Evolutionary conservation across 148 eudicot species (phyloP).

Genomic region (Pharnaceum exiguum): DNA sequence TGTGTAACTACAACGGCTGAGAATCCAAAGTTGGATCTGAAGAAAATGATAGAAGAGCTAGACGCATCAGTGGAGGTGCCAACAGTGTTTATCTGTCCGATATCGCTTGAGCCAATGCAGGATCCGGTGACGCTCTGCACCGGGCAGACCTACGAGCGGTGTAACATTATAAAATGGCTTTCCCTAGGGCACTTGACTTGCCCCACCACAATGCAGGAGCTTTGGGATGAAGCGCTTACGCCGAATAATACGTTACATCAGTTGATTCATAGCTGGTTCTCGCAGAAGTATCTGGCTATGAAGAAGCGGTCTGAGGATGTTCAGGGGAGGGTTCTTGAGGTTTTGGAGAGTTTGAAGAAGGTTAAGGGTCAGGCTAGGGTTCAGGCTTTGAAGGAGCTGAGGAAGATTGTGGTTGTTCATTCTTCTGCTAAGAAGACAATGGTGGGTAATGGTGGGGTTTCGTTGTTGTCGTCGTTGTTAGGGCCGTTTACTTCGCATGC

Average conservation of each 20-base stretch:
- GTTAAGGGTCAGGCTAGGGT: conserved; percentile 72
- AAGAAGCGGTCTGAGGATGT: conserved; percentile 89
- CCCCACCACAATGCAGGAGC: conserved; percentile 81
- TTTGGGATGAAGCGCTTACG: conserved; percentile 76
- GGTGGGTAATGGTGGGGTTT: conserved; percentile 55
- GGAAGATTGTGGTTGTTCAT: conserved; percentile 38
- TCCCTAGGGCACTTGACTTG: conserved; percentile 74
- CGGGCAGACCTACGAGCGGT: conserved; percentile 82
- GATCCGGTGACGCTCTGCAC: conserved; percentile 94
- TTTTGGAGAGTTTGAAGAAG: conserved; percentile 61
- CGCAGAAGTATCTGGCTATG: conserved; percentile 65
- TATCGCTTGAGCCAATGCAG: conserved; percentile 86
- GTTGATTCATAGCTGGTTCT: conserved; percentile 64
- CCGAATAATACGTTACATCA: conserved; percentile 73
- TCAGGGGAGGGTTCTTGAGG: conserved; percentile 72
- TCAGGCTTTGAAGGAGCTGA: conserved; percentile 61
- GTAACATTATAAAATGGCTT: conserved; percentile 75
- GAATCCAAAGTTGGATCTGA: conserved; percentile 61
- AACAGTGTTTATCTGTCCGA: conserved; percentile 75
- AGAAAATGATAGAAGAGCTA: conserved; percentile 70
- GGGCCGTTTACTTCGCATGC: conserved; percentile 80
- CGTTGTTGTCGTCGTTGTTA: conserved; percentile 46
- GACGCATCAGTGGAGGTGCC: conserved; percentile 60
- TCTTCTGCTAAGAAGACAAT: conserved; percentile 61
- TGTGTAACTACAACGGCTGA: conserved; percentile 1